Evolutionary conservation across 352 stramenopile genomes (phyloP), one percentile per base, ranked within the genome.

Genomic region (Blastocystis sp.): DNA sequence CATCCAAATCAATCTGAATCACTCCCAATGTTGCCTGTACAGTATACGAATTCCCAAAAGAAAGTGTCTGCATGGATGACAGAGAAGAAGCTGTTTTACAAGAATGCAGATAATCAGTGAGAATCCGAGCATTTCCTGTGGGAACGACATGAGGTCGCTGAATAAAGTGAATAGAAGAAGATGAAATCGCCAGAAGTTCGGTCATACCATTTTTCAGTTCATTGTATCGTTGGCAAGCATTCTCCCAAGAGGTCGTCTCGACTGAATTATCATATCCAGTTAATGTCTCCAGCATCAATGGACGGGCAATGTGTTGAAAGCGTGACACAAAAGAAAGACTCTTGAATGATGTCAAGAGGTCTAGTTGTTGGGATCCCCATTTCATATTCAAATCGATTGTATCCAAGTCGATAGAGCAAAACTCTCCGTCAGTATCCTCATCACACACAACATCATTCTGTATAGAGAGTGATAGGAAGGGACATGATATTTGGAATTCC

Each of bases 151-250:
- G 73, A 27, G 53, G 51, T 27, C 13, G 22, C 6, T 24, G 33
- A 24, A 6, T 24, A n/a, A 78, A 24, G 30, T 78, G 73, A 37
- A 51, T 44, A 33, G 30, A 42, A 84, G 15, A 19, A 0, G 27
- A 84, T 70, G 60, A 70, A 33, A 70, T 70, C 60, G 60, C 9
- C 4, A 84, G 7, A 19, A 84, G n/a, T 42, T 66, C 48, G 9
- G 53, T 68, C 53, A 66, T 44, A 3, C 53, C 35, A n/a, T 17
- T 2, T n/a, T 54, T 33, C 13, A 84, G 51, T 0, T 30, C 15
- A 4, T 30, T 5, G 27, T 68, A 84, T 11, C 73, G 73, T 4
- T 68, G 27, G 11, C 53, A 35, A 13, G 73, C 73, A 22, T 33
- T 33, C 24, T 69, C 22, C 73, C 73, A 84, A 2, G 73, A 66